Percentiles rank a stretch among this genome's conserved stretches.
Evolutionary conservation across 2,329 filamentous ascomycete species (phyloP).

Genomic region (Talaromyces sp.): DNA sequence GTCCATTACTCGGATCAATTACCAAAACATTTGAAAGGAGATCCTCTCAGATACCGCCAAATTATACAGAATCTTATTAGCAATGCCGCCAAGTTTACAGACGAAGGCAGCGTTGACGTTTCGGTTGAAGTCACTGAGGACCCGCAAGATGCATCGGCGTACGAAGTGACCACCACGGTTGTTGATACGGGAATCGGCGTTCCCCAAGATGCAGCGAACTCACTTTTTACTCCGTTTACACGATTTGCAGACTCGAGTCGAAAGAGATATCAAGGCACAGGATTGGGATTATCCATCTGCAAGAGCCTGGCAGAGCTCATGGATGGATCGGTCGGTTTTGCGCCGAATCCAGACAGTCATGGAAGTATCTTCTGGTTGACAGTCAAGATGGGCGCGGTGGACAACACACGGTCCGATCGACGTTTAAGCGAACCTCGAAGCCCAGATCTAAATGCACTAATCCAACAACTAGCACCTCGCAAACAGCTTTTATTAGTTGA

Average conservation of each 20-base stretch:
- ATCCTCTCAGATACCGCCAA: conserved; percentile 57
- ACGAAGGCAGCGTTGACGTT: conserved; percentile 50
- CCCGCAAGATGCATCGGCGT: conserved; percentile 36
- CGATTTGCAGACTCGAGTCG: conserved; percentile 52
- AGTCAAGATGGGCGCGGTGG: conserved; percentile 37
- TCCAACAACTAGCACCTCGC: conserved; percentile 35
- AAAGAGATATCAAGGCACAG: conserved; percentile 53
- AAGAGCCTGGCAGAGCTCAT: conserved; percentile 54
- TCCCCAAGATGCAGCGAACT: conserved; percentile 38
- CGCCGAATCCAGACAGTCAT: conserved; percentile 39
- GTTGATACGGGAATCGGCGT: conserved; percentile 54
- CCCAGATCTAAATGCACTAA: conserved; percentile 18
- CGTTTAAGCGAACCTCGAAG: conserved; percentile 20
- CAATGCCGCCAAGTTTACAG: conserved; percentile 60
- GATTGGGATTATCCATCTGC: conserved; percentile 54
- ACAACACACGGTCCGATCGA: conserved; percentile 26
- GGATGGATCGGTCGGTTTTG: conserved; percentile 49
- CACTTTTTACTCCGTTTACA: conserved; percentile 53
- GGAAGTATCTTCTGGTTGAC: conserved; percentile 54
- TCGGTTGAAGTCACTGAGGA: conserved; percentile 38
- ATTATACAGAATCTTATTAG: conserved; percentile 58
- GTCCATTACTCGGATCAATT: conserved; percentile 43
- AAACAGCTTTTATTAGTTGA: conserved; percentile 41
- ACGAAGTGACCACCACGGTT: conserved; percentile 49
- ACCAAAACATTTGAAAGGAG: conserved; percentile 49